phyloP scores from a whole-genome alignment of 2,329 filamentous ascomycete species.

The Apiospora sp. region DNA sequence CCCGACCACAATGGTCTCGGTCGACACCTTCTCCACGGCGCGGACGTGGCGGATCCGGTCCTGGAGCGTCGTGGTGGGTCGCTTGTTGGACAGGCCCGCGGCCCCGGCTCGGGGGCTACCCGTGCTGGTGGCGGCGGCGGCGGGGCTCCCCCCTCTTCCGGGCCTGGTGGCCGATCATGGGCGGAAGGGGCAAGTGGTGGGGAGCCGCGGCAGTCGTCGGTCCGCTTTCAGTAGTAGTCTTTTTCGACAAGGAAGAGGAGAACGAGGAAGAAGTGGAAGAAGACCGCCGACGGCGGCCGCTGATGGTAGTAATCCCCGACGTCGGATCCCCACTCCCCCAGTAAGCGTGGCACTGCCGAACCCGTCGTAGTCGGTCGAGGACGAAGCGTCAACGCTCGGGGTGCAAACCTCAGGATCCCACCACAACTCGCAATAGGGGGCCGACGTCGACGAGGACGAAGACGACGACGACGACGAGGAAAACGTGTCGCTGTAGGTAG shows the following conservation, averaged over 20 bases:
- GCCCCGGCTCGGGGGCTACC: background rate
- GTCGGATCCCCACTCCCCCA: background rate
- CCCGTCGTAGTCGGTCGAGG: background rate
- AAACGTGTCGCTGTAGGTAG: background rate
- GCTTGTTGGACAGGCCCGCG: background rate
- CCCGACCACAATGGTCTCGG: conserved; percentile 12
- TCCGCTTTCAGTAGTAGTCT: background rate
- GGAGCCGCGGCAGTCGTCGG: background rate
- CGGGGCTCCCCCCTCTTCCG: background rate
- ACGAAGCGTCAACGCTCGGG: background rate
- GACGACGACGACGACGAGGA: background rate
- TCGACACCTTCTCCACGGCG: background rate
- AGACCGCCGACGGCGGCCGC: background rate
- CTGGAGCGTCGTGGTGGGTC: background rate
- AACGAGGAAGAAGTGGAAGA: background rate
- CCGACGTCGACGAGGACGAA: background rate
- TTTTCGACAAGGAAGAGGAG: background rate
- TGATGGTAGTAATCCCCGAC: background rate
- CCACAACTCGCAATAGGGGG: too few species aligned
- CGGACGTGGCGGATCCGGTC: background rate
- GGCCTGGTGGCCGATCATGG: background rate
- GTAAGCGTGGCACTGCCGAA: too few species aligned
- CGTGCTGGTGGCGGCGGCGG: background rate
- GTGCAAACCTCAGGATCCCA: background rate
- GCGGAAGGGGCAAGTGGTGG: background rate